Evolutionary conservation across 176 grass and related monocot genomes (phyloP).

Genomic region (Thalia dealbata): DNA sequence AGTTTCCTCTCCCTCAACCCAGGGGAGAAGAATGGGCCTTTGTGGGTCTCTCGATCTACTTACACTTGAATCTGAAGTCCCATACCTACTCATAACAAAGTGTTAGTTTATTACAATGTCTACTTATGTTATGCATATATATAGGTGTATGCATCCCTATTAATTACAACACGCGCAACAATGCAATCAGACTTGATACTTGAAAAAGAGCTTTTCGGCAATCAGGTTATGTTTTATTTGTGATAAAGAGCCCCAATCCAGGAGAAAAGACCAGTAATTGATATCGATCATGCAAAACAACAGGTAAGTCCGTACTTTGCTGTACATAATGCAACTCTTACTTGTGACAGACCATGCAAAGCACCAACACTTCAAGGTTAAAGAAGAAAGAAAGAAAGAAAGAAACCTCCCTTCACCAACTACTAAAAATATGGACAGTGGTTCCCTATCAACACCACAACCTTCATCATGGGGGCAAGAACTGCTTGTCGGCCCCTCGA

Average conservation of each 20-base stretch:
- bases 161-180: too few species aligned
- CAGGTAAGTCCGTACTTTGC: neutral
- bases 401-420: neutral
- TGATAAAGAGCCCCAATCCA: neutral
- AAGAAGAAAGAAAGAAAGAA: neutral
- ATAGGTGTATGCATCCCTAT: too few species aligned
- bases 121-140: too few species aligned
- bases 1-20: too few species aligned
- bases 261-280: neutral
- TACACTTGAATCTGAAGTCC: too few species aligned
- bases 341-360: neutral
- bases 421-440: neutral
- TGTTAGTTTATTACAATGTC: neutral
- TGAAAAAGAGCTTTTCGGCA: neutral
- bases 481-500: slow-evolving; percentile 8
- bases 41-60: too few species aligned
- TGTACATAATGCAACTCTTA: neutral
- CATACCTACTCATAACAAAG: too few species aligned
- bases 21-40: neutral
- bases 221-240: neutral
- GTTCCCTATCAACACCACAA: neutral
- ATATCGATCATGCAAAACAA: neutral
- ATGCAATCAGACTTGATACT: neutral
- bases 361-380: too few species aligned
- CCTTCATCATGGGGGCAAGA: slow-evolving; percentile 30